These are phyloP conservation scores for Collybia nuda DNA, from an alignment of 768 basidiomycete genomes.

Conservation along the genomic window DNA sequence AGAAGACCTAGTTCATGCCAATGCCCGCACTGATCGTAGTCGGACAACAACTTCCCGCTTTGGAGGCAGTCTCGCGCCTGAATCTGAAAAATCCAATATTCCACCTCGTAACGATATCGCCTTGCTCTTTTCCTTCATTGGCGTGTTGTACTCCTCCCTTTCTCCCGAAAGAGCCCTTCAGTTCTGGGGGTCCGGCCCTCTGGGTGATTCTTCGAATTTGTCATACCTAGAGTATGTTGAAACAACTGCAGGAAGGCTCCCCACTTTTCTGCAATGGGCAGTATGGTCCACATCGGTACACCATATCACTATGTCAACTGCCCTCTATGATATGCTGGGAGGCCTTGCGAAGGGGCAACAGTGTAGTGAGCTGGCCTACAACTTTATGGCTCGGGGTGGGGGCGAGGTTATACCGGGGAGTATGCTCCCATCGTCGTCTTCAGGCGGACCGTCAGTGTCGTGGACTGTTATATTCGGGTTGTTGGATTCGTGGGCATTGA, in stretches of 20 bases:
- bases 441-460: slow-evolving; percentile 60
- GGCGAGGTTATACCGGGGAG: slow-evolving; percentile 68
- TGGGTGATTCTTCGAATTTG: slow-evolving; percentile 34
- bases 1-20: slow-evolving; percentile 77
- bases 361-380: slow-evolving; percentile 85
- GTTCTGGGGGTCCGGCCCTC: slow-evolving; percentile 76
- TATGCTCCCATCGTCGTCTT: slow-evolving; percentile 48
- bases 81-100: slow-evolving; percentile 35
- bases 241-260: slow-evolving; percentile 59
- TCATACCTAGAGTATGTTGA: slow-evolving; percentile 63
- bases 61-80: slow-evolving; percentile 38
- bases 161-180: slow-evolving; percentile 78
- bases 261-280: slow-evolving; percentile 87
- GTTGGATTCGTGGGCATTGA: slow-evolving; percentile 71
- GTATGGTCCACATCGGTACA: slow-evolving; percentile 80
- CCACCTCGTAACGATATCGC: slow-evolving; percentile 82
- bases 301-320: slow-evolving; percentile 72
- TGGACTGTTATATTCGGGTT: slow-evolving; percentile 78
- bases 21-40: slow-evolving; percentile 61
- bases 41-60: slow-evolving; percentile 51
- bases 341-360: slow-evolving; percentile 83
- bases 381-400: slow-evolving; percentile 81
- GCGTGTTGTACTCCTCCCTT: slow-evolving; percentile 73
- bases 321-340: slow-evolving; percentile 85
- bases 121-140: slow-evolving; percentile 80